Base-by-base conservation (phyloP, 2,329 filamentous ascomycete genomes). In the Rachicladosporium sp. region DNA sequence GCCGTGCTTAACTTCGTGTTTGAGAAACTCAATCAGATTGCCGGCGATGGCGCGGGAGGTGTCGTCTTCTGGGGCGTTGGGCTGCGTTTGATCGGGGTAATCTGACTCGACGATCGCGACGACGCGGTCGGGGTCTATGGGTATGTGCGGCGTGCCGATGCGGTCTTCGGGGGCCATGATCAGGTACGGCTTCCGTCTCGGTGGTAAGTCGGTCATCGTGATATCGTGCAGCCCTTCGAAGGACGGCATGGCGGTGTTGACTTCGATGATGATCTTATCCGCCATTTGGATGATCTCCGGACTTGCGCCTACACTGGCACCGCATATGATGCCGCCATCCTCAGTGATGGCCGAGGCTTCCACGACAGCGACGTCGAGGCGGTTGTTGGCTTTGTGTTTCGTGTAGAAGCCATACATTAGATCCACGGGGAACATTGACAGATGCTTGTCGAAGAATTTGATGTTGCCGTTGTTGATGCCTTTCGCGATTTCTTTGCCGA, bases 201-300 rank as follows among this genome's bases (percentile, higher is more conserved):
- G 86, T 11, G 86, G 86, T 8, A 88, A 67, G 50, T 91, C 82
- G n/a, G 81, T 85, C 73, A 88, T 81, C 45, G 82, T 87, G 58
- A 93, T 93, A 55, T 93, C 87, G 69, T 93, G 86, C 12, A 93
- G 73, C 38, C 85, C 87, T 60, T 91, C 81, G 55, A 93, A 88
- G 34, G 77, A 85, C 4, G 86, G 86, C 37, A 83, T 75, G 1
- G 85, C 69, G 0, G 87, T 93, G 69, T 93, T 93, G 64, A 93
- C 82, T 66, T 93, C 86, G 55, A 93, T 84, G 55, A 93, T 85
- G 63, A 93, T 76, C 73, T 59, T 39, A 59, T 93, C 84, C 38
- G 86, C 84, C 76, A 93, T 85, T 64, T 93, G 85, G 36, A 93
- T 72, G 38, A 93, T 71, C 61, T 93, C 86, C 4, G 86, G 86